Evolutionary conservation across 148 eudicot genomes (phyloP), one percentile per base, ranked within the genome.

Genomic region (Cornus kousa): DNA sequence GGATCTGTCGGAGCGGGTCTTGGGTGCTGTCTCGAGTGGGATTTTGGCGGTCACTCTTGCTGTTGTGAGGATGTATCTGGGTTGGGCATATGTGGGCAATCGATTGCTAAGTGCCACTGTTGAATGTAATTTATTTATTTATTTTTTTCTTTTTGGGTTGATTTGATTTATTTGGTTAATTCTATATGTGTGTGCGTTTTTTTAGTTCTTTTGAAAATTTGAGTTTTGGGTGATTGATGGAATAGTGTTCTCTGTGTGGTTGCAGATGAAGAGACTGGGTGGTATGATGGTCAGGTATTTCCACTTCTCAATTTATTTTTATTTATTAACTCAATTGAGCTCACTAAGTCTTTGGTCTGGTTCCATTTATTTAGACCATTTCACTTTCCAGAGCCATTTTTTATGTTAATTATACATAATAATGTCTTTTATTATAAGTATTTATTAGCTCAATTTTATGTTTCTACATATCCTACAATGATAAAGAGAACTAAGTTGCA

Each of bases 31-130:
- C 20, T 88, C 91, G 2, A 85, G 88, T 78, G 99, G 97, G 37
- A 20, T 96, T 9, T 77, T 90, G 77, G 88, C 83, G 65, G 89
- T 88, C 6, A 96, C 94, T 66, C 77, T 96, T 72, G 93, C 90
- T 72, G 97, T 93, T 78, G 82, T 96, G 37, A 90, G 99, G 87
- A 96, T 93, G 95, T 96, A 96, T 60, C 78, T 96, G 77, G 99
- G 99, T 24, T 96, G 99, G 98, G 97, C 99, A 60, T 96, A 96
- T 83, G 97, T 96, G 24, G 99, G 99, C 9, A 96, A 96, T 39
- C 84, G 99, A n/a, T 80, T 93, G 76, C 94, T 96, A 67, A 96
- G 98, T 88, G 99, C 98, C 80, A 96, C 99, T 68, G 93, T 96
- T 77, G 99, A 95, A 89, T 93, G 98, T 92, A 85, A 72, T 71